Percentiles rank a stretch among this genome's conserved stretches.
Conservation (phyloP, 164 flowering plant species). For the Chloranthus sessilifolius region DNA sequence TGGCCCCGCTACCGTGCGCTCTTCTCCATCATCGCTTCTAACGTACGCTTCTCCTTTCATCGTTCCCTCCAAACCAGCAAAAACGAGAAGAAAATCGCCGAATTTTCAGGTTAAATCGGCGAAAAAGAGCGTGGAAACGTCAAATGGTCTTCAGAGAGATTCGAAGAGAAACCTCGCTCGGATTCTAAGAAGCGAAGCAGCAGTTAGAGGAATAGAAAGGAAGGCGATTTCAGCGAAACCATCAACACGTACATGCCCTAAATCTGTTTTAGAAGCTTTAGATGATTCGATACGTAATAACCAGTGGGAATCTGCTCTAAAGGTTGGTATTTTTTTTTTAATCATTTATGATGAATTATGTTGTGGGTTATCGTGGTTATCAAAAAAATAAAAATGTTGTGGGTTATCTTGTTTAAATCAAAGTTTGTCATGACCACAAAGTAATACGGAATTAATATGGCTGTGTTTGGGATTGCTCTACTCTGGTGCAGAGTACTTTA, state of each 20-base stretch:
- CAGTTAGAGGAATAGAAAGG: conserved; percentile 50
- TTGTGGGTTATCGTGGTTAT: too few species aligned
- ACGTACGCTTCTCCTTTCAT: not conserved
- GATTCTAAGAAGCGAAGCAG: conserved; percentile 70
- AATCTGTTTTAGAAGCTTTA: conserved; percentile 78
- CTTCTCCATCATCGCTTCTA: conserved; percentile 10
- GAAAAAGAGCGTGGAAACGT: conserved; percentile 24
- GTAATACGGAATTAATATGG: too few species aligned
- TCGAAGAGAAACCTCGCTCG: conserved; percentile 51
- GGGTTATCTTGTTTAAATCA: not conserved
- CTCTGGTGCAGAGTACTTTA: too few species aligned
- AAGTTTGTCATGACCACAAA: too few species aligned
- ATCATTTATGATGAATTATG: not conserved
- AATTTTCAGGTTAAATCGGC: conserved; percentile 18
- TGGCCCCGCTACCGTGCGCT: conserved; percentile 10
- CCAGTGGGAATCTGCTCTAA: conserved; percentile 74
- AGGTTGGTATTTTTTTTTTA: conserved; percentile 36
- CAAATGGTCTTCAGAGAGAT: conserved; percentile 40
- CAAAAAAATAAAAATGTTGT: not conserved
- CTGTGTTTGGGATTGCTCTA: too few species aligned
- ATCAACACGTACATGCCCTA: conserved; percentile 56
- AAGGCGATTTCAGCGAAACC: conserved; percentile 48
- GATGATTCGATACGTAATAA: conserved; percentile 50
- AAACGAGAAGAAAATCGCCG: conserved; percentile 1
- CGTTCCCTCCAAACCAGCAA: conserved; percentile 3